These are phyloP conservation scores for Fusarium verticillioides DNA, from an alignment of 2,329 filamentous ascomycete species.

Conservation along the genomic window DNA sequence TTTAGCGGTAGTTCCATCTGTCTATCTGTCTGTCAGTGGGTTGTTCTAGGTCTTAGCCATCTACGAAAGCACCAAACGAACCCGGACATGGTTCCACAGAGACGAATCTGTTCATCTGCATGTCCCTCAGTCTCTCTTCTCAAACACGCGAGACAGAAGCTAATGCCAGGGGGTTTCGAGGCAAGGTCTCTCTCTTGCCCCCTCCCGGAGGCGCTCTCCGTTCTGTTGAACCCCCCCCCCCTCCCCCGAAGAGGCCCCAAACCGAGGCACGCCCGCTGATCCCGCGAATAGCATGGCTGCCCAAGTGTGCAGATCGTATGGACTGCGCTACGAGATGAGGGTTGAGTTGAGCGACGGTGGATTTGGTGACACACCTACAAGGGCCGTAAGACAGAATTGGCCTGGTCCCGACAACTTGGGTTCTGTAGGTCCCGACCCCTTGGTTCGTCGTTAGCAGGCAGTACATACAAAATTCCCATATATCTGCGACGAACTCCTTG, in stretches of 20 bases:
- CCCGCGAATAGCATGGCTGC: slow-evolving; percentile 19
- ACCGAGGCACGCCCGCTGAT: slow-evolving; percentile 16
- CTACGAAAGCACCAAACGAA: neutral
- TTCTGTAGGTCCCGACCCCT: slow-evolving; percentile 10
- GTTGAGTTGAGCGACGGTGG: slow-evolving; percentile 2
- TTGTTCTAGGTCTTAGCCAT: neutral
- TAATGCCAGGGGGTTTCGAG: slow-evolving; percentile 5
- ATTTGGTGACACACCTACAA: slow-evolving; percentile 11
- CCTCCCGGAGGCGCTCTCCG: slow-evolving; percentile 6
- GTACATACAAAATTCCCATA: slow-evolving; percentile 2
- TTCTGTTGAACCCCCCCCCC: neutral
- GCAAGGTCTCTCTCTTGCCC: neutral
- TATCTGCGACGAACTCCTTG: slow-evolving; percentile 26
- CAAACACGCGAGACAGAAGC: neutral
- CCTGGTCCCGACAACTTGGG: slow-evolving; percentile 19
- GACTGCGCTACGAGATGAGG: neutral
- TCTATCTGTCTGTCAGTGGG: neutral
- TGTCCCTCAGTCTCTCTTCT: neutral
- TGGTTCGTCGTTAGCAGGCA: neutral
- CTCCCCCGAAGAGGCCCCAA: slow-evolving; percentile 4
- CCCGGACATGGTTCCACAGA: neutral
- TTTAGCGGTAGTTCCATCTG: neutral
- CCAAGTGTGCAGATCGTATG: slow-evolving; percentile 3
- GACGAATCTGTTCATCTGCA: neutral
- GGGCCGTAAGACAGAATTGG: slow-evolving; percentile 11